Conservation (phyloP, 768 basidiomycete genomes). For the Boletus rex-veris region DNA sequence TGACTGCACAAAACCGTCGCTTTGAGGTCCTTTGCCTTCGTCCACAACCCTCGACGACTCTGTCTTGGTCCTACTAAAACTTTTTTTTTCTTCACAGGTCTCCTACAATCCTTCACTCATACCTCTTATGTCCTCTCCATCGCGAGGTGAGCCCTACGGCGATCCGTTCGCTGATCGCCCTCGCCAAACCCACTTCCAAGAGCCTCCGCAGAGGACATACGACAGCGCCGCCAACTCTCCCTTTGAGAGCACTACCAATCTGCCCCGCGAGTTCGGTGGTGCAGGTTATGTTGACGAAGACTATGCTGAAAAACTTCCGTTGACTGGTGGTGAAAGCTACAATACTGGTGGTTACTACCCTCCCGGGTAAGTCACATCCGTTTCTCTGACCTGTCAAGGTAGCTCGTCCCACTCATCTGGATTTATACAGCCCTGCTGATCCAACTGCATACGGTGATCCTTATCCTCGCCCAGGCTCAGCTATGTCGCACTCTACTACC, state of each 20-base stretch:
- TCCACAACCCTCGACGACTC: slow-evolving; percentile 21
- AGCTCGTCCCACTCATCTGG: slow-evolving; percentile 1
- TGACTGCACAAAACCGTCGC: slow-evolving; percentile 25
- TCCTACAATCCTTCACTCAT: neutral
- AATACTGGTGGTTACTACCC: slow-evolving; percentile 66
- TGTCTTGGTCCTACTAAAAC: slow-evolving; percentile 9
- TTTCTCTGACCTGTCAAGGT: neutral
- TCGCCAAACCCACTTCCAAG: slow-evolving; percentile 54
- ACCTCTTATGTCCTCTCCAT: slow-evolving; percentile 25
- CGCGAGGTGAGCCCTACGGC: slow-evolving; percentile 37
- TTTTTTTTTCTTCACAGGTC: slow-evolving; percentile 10
- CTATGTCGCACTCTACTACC: slow-evolving; percentile 47
- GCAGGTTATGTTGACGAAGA: slow-evolving; percentile 60
- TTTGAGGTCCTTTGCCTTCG: slow-evolving; percentile 12
- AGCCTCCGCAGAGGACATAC: slow-evolving; percentile 50
- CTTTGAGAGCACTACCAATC: slow-evolving; percentile 55
- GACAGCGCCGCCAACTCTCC: slow-evolving; percentile 40
- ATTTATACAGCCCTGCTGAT: slow-evolving; percentile 43
- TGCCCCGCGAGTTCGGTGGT: slow-evolving; percentile 51
- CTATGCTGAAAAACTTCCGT: slow-evolving; percentile 70
- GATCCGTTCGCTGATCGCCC: slow-evolving; percentile 77
- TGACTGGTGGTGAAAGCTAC: slow-evolving; percentile 57
- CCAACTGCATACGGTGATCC: slow-evolving; percentile 67
- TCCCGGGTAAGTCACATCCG: slow-evolving; percentile 51
- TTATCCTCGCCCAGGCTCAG: slow-evolving; percentile 52